Evolutionary conservation across 1,284 basidiomycete species (phyloP), one percentile per base, ranked within the genome.

Genomic region (Marasmius oreades): DNA sequence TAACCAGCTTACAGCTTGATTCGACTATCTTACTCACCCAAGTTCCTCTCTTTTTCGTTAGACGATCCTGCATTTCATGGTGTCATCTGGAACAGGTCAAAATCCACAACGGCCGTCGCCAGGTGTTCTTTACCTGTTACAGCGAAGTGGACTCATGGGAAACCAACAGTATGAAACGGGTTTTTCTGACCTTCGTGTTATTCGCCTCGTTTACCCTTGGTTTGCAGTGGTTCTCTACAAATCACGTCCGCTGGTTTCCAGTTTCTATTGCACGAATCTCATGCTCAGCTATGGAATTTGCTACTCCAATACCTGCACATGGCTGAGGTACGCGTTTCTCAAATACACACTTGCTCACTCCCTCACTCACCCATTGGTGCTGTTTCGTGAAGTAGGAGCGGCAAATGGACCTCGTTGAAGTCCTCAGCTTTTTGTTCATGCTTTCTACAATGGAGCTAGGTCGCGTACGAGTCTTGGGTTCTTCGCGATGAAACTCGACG

Each of bases 51-150:
- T 42, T 47, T 50, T 46, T n/a, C 63, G n/a, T n/a, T n/a, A 93
- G 93, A 93, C 92, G 0, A 97, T 99, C 64, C 79, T 98, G 52
- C 95, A 98, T 72, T 99, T 93, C 70, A 98, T 99, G 95, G 97
- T 99, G 1, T 95, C 95, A 2, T 95, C 93, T 26, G 90, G 90
- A 7, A 90, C 84, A 54, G 82, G 82, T 42, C 82, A 85, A 67
- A 73, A 77, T 62, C 81, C 80, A 56, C 73, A 84, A n/a, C 82
- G 81, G 62, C 91, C 92, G 50, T 86, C 93, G 37, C 77, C 87
- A 67, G 86, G 86, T 37, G 95, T 98, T 8, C 75, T 97, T 16
- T 90, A 86, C 66, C 80, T 98, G 12, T 77, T 99, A 2, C 80
- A 91, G 62, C 77, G 86, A 28, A 93, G 93, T 65, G 90, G 90